Evolutionary conservation across 208 protist species (phyloP).

Genomic region (Balamuthia mandrillaris): DNA sequence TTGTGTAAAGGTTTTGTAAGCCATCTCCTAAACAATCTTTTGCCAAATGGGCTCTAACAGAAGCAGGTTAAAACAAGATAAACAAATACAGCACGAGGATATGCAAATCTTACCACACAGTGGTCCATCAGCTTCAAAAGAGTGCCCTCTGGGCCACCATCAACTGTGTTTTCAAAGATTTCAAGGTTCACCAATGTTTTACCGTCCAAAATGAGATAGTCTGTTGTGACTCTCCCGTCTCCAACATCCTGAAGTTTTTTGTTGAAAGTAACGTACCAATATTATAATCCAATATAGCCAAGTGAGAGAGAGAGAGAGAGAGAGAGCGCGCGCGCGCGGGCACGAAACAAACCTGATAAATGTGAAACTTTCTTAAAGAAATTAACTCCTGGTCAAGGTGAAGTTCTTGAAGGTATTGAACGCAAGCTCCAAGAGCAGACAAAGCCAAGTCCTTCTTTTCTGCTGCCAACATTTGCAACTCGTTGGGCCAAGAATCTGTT

Average conservation of each 20-base stretch:
- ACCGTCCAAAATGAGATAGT: slow-evolving; percentile 53
- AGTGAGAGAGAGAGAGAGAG: too few relatives aligned
- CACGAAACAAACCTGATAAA: too few relatives aligned
- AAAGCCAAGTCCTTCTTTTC: too few relatives aligned
- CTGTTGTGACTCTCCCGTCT: neutral
- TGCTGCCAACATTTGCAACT: too few relatives aligned
- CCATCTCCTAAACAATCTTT: slow-evolving; percentile 60
- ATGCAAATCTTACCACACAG: too few relatives aligned
- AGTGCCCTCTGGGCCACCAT: slow-evolving; percentile 48
- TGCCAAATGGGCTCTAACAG: slow-evolving; percentile 64
- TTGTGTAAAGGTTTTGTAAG: slow-evolving; percentile 46
- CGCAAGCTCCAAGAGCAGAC: slow-evolving; percentile 45
- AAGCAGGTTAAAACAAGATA: too few relatives aligned
- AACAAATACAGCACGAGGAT: too few relatives aligned
- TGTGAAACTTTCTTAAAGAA: neutral
- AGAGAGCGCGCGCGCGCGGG: too few relatives aligned
- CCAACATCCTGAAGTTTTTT: neutral
- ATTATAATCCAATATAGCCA: too few relatives aligned
- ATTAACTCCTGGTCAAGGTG: slow-evolving; percentile 47
- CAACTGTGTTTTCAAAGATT: slow-evolving; percentile 56
- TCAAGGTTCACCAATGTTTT: slow-evolving; percentile 63
- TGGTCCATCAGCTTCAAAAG: slow-evolving; percentile 60
- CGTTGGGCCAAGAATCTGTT: too few relatives aligned
- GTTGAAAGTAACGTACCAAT: too few relatives aligned
- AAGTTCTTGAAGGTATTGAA: slow-evolving; percentile 53